Evolutionary conservation across 1,284 basidiomycete genomes (phyloP).

Genomic region (Fomes fomentarius): DNA sequence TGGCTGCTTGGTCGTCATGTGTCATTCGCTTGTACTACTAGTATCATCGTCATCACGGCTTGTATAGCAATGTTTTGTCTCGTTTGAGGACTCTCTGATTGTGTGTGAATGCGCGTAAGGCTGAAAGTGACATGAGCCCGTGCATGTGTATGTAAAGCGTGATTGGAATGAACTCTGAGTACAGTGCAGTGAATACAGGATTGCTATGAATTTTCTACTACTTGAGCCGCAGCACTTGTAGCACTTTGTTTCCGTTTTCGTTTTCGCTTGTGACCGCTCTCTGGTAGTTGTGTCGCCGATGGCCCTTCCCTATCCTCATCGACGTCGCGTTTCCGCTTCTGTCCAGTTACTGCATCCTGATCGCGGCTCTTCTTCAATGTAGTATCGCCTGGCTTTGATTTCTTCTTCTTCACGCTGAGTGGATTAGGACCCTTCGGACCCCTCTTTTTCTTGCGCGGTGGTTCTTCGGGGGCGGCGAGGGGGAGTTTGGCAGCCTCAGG

Average conservation of each 20-base stretch:
- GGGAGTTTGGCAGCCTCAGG: slow-evolving; percentile 48
- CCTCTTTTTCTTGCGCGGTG: slow-evolving; percentile 62
- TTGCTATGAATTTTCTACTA: neutral
- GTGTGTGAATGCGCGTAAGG: too few species aligned
- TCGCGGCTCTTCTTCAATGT: slow-evolving; percentile 3
- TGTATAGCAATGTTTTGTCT: neutral
- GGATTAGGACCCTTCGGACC: slow-evolving; percentile 91
- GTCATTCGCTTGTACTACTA: slow-evolving; percentile 13
- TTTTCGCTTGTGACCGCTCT: slow-evolving; percentile 37
- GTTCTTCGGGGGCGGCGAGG: slow-evolving; percentile 39
- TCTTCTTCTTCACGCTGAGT: slow-evolving; percentile 91
- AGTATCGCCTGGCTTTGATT: slow-evolving; percentile 14
- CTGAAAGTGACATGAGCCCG: neutral
- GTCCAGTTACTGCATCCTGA: slow-evolving; percentile 9
- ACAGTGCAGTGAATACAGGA: too few species aligned
- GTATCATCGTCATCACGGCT: slow-evolving; percentile 14
- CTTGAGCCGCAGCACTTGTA: too few species aligned
- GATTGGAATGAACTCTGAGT: neutral
- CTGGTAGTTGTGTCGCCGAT: neutral
- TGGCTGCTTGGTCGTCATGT: neutral
- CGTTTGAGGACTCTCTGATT: neutral
- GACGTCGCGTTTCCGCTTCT: slow-evolving; percentile 30
- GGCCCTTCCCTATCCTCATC: slow-evolving; percentile 18
- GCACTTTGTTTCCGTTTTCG: slow-evolving; percentile 34
- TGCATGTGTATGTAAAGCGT: neutral